phyloP scores from a whole-genome alignment of 192 early-diverging fungal genomes.

The Thoreauomyces humboldtii region DNA sequence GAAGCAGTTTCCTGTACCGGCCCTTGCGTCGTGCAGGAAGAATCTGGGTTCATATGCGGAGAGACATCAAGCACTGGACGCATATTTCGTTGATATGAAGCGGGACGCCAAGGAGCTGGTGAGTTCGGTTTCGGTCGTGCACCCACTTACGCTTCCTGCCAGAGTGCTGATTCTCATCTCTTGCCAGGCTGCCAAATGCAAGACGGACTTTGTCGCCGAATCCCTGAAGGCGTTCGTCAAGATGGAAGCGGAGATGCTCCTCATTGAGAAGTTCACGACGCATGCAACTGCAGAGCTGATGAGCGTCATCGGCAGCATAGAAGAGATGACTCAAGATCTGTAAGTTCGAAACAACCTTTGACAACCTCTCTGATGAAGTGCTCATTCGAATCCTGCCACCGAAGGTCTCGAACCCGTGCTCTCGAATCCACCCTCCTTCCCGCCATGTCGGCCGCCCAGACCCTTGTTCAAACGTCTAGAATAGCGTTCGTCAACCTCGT shows the following conservation, averaged over 20 bases:
- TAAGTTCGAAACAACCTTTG: not conserved
- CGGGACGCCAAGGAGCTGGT: conserved; percentile 1
- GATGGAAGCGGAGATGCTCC: conserved; percentile 18
- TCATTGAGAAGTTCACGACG: not conserved
- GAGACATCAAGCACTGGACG: not conserved
- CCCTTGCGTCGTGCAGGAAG: too few relatives aligned
- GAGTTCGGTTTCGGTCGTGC: too few relatives aligned
- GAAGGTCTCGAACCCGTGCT: not conserved
- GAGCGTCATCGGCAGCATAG: not conserved
- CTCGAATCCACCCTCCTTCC: not conserved
- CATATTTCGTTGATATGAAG: conserved; percentile 5
- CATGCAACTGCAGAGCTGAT: conserved; percentile 4
- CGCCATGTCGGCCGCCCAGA: not conserved
- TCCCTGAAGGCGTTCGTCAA: conserved; percentile 3
- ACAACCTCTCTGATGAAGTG: not conserved
- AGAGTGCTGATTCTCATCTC: too few relatives aligned
- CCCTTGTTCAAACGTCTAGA: not conserved
- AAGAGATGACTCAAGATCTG: not conserved
- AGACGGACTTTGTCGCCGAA: not conserved
- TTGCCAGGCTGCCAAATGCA: not conserved
- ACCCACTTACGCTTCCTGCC: too few relatives aligned
- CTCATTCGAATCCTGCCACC: not conserved
- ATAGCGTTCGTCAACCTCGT: not conserved
- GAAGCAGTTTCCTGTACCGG: too few relatives aligned
- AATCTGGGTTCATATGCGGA: not conserved